Conservation (phyloP, 225 moss, liverwort and hornwort genomes). For the Pseudisothecium myosuroides region DNA sequence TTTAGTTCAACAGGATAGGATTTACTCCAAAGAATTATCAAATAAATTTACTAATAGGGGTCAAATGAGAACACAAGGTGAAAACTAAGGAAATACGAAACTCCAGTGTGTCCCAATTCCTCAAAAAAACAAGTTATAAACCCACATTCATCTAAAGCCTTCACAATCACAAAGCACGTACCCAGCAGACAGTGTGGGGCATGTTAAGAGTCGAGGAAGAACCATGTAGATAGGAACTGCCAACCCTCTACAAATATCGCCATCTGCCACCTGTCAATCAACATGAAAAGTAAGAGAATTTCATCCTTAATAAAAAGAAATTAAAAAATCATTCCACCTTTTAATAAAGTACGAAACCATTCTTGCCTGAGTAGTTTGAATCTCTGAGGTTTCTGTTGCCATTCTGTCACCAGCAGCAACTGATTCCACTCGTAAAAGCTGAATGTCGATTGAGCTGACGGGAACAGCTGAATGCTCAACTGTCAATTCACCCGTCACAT, state of each 20-base stretch:
- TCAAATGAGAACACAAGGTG: neutral
- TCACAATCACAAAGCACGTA: conserved; percentile 8
- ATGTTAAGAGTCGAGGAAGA: conserved; percentile 90
- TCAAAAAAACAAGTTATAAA: neutral
- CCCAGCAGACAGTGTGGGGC: conserved; percentile 91
- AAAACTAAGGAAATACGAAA: neutral
- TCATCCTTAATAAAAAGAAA: neutral
- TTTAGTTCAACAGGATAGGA: neutral
- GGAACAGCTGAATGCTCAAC: conserved; percentile 86
- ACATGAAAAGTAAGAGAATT: neutral
- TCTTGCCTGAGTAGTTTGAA: conserved; percentile 86
- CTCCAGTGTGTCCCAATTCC: neutral
- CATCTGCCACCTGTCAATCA: conserved; percentile 71
- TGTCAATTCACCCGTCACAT: conserved; percentile 74
- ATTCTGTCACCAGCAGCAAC: conserved; percentile 81
- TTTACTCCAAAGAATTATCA: neutral
- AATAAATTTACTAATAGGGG: neutral
- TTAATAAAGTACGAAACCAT: neutral
- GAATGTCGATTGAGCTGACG: conserved; percentile 78
- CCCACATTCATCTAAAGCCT: neutral
- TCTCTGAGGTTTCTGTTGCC: conserved; percentile 93
- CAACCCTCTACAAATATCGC: conserved; percentile 80
- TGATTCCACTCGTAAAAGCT: conserved; percentile 91
- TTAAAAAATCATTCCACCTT: neutral
- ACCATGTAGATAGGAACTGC: conserved; percentile 81